Conservation (phyloP, 139 green algal genomes). For the Ettlia oleoabundans region DNA sequence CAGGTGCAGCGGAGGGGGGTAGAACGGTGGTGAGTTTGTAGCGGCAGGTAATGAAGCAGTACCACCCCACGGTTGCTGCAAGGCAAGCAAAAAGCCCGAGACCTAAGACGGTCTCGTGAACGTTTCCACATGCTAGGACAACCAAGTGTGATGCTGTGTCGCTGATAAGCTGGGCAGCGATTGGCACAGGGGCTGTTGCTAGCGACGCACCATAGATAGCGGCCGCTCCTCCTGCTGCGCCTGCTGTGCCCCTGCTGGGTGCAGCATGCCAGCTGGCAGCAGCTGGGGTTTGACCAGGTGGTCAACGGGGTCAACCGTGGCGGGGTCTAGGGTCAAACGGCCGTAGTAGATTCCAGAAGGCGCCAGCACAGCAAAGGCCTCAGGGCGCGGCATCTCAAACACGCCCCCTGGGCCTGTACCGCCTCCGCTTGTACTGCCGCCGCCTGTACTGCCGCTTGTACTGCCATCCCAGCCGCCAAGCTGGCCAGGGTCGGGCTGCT, state of each 20-base stretch:
- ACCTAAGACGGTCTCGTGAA: no score
- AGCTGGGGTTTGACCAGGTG: conserved; percentile 44
- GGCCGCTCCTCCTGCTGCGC: conserved; percentile 18
- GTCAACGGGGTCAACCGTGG: conserved; percentile 22
- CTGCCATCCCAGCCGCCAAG: no score
- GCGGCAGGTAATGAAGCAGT: not conserved
- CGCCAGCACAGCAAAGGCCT: conserved; percentile 53
- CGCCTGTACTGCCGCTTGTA: no score
- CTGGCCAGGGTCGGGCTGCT: conserved; percentile 11
- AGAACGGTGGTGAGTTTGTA: not conserved
- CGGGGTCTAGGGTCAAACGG: conserved; percentile 21
- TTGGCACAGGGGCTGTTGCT: no score
- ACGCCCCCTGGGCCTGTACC: not conserved
- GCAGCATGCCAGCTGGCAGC: conserved; percentile 25
- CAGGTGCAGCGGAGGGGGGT: not conserved
- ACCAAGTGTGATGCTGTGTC: not conserved
- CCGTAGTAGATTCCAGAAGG: conserved; percentile 56
- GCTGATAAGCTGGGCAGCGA: no score
- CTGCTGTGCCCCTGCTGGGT: not conserved
- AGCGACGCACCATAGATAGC: conserved; percentile 60
- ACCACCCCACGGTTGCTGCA: not conserved
- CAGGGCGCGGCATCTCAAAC: conserved; percentile 16
- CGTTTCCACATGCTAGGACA: no score
- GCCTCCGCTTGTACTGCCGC: no score
- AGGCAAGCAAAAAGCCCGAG: no score